phyloP scores from a whole-genome alignment of 2,329 filamentous ascomycete genomes.

The Ambrosiella xylebori region DNA sequence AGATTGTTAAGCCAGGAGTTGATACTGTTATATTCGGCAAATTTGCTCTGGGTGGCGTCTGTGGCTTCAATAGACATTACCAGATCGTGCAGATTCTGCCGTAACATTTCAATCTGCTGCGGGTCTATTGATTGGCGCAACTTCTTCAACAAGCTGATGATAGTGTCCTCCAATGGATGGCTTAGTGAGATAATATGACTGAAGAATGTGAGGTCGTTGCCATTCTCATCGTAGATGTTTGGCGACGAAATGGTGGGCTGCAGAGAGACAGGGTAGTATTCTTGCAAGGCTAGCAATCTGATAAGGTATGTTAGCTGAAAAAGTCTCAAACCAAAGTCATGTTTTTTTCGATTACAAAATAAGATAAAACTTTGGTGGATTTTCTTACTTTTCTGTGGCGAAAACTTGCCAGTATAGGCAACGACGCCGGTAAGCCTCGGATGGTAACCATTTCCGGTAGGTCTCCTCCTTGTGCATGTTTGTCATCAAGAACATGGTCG shows the following conservation, averaged over 20 bases:
- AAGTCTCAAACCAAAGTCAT: background rate
- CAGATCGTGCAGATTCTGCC: constrained; percentile 7
- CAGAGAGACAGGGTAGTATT: constrained; percentile 51
- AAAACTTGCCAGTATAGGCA: constrained; percentile 60
- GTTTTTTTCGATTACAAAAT: constrained; percentile 1
- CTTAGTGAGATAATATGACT: constrained; percentile 41
- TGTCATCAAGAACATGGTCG: constrained; percentile 46
- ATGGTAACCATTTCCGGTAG: constrained; percentile 35
- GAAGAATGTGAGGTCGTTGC: constrained; percentile 9
- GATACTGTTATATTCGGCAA: constrained; percentile 35
- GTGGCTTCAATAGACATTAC: constrained; percentile 17
- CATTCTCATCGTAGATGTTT: constrained; percentile 10
- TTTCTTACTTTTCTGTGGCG: constrained; percentile 46
- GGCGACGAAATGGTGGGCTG: constrained; percentile 43
- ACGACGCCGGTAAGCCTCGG: constrained; percentile 45
- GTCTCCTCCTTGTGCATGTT: constrained; percentile 45
- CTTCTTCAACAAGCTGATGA: constrained; percentile 37
- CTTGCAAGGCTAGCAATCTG: constrained; percentile 53
- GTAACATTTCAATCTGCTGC: constrained; percentile 43
- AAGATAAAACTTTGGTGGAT: background rate
- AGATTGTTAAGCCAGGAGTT: constrained; percentile 48
- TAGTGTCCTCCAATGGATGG: constrained; percentile 39
- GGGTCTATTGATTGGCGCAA: constrained; percentile 45
- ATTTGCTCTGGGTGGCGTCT: constrained; percentile 16
- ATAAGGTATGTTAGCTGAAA: background rate